Percentiles rank a stretch among this genome's conserved stretches.
Conservation (phyloP, 2,329 filamentous ascomycete genomes). For the Leptographium wingfieldii region DNA sequence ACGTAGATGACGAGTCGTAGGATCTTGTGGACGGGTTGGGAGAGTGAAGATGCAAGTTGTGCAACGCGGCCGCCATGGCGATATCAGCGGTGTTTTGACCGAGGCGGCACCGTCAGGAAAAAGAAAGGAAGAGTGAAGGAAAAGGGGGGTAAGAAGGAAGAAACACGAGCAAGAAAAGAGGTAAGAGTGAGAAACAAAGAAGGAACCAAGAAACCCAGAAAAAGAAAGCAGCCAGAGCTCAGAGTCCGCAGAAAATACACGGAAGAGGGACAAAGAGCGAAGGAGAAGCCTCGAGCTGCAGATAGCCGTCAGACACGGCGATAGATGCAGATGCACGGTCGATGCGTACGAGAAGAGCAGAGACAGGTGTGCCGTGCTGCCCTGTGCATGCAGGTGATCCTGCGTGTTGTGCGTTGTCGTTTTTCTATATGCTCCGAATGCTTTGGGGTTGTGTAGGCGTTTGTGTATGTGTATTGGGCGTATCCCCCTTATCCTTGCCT, state of each 20-base stretch:
- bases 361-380: neutral
- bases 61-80: constrained; percentile 42
- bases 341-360: neutral
- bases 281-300: neutral
- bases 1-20: constrained; percentile 52
- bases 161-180: neutral
- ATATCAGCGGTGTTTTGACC: neutral
- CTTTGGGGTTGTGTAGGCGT: too few species aligned
- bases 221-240: neutral
- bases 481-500: too few species aligned
- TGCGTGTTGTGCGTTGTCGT: too few species aligned
- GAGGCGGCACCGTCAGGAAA: neutral
- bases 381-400: too few species aligned
- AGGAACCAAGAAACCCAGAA: neutral
- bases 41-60: constrained; percentile 47
- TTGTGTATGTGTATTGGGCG: neutral
- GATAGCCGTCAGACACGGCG: neutral
- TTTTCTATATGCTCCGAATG: too few species aligned
- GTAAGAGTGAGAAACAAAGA: neutral
- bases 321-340: neutral
- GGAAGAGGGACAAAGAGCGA: neutral
- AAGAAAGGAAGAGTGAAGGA: neutral
- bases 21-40: constrained; percentile 48
- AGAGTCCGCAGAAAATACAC: neutral
- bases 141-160: neutral